Evolutionary conservation across 2,329 filamentous ascomycete species (phyloP), one percentile per base, ranked within the genome.

Genomic region (Microcyclospora tardicrescens): DNA sequence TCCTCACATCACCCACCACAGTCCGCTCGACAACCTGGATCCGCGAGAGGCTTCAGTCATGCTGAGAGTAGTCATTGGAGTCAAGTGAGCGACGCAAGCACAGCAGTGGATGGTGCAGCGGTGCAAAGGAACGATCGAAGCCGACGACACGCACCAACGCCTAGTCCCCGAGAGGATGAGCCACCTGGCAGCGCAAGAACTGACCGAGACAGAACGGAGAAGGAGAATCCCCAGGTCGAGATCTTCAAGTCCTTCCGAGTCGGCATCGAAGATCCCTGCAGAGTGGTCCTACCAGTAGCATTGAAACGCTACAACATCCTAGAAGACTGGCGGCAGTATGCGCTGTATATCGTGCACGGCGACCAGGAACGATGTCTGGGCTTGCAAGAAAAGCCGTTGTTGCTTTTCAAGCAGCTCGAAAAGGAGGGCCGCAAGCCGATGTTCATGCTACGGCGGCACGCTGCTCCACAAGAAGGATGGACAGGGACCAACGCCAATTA

Each of bases 181-280:
- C 42, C 40, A 16, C 49, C 51, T 33, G 37, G 41, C 44, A 13
- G 43, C 39, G 29, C 43, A 37, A 27, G 33, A 47, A 44, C 32
- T 42, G 12, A 32, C 10, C 36, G 28, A 46, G 35, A 30, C 42
- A 33, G 43, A 53, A 46, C 42, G 47, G 16, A 37, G 45, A 24
- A 43, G 43, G 55, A 58, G 38, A 69, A 69, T 43, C 65, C 66
- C 10, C 65, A 68, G 50, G 87, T 95, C 43, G 91, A 98, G 61
- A 95, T 98, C 43, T 96, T 96, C 77, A 98, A 98, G 61, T 93
- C 84, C 1, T 98, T 98, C 73, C 80, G 89, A 30, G 91, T 98
- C 45, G 91, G 84, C 58, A 93, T 96, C 74, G 91, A 98, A 51
- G 91, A 98, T 56, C 91, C 91, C 2, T 98, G 91, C 65, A 83